A percentile compares a stretch with the other conserved stretches of the same genome.
phyloP scores from a whole-genome alignment of 305 asterid species.

The Stenogyne calaminthoides region DNA sequence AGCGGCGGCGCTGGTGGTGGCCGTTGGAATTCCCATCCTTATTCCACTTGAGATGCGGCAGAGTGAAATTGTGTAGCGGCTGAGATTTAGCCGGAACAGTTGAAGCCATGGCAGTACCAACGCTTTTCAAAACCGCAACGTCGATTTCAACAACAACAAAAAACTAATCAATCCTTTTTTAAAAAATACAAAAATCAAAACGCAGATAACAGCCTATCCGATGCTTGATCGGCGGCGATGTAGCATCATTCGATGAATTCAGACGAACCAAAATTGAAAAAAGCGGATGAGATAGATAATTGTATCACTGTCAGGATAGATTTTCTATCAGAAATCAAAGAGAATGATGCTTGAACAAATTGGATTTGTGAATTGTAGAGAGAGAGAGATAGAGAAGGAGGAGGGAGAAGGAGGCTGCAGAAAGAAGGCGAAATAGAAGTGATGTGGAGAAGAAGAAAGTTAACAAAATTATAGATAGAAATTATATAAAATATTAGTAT shows the following conservation, averaged over 20 bases:
- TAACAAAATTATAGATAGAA: not conserved
- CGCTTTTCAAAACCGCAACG: conserved; percentile 30
- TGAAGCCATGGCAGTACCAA: conserved; percentile 48
- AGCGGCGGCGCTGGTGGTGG: conserved; percentile 56
- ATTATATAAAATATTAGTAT: not conserved
- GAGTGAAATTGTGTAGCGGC: conserved; percentile 62
- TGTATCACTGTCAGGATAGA: not conserved
- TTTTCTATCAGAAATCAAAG: not conserved
- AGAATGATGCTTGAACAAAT: conserved; percentile 25
- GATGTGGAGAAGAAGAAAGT: conserved; percentile 29
- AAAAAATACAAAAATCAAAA: conserved; percentile 22
- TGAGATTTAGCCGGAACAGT: conserved; percentile 62
- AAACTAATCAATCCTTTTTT: not conserved
- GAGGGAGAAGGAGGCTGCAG: conserved; percentile 19
- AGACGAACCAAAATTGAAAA: conserved; percentile 19
- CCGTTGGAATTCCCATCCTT: conserved; percentile 48
- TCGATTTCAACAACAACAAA: not conserved
- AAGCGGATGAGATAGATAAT: conserved; percentile 11
- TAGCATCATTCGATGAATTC: conserved; percentile 20
- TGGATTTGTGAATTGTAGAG: conserved; percentile 28
- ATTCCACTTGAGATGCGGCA: conserved; percentile 62
- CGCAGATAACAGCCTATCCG: conserved; percentile 8
- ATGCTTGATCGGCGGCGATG: conserved; percentile 35
- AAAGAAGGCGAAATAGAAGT: conserved; percentile 20
- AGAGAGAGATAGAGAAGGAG: conserved; percentile 22